Base-by-base conservation (phyloP, 768 basidiomycete genomes). In the Zangia roseola region DNA sequence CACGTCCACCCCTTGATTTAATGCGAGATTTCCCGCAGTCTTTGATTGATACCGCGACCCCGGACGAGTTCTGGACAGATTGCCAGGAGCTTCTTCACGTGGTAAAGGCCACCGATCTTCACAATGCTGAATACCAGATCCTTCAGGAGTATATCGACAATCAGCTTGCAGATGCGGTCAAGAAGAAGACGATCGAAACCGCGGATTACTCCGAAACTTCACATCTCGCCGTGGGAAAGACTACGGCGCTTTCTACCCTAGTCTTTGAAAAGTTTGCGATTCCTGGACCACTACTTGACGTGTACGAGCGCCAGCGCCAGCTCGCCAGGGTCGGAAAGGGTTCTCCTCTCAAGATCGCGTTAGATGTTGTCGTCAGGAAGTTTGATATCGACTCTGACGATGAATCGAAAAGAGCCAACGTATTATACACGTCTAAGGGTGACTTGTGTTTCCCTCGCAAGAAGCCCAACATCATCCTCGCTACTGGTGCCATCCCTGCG, bases 401-500 rank as follows among this genome's bases (percentile, higher is more conserved):
- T n/a, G 20, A 21, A 8, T 17, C 2, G 31, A 31, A 44, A 17
- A 34, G 47, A 9, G 49, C 36, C 26, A 42, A 51, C 25, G 47
- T 57, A 14, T n/a, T 59, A 4, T 41, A 52, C 31, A 59, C 58
- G 0, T 59, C 58, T 21, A 58, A 54, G 8, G 58, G 58, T 19
- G 26, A 37, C 12, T 30, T 59, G 3, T 51, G 25, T 19, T 52
- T 60, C 33, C 43, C 58, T 13, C 39, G 46, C 26, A 9, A 10
- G 33, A 51, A 46, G 4, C 45, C 58, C 13, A 59, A 59, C 40
- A 47, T 59, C 42, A 59, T 59, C 24, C 58, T 59, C 16, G 59
- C 59, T 21, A 50, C 58, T 4, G 58, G 59, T 6, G 41, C 58
- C 36, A 56, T 59, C n/a, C 58, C 58, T n/a, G 50, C 54, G 30